These are phyloP conservation scores for Euphorbia schlechtendalii DNA, from an alignment of 441 rosid species.

Conservation along the genomic window DNA sequence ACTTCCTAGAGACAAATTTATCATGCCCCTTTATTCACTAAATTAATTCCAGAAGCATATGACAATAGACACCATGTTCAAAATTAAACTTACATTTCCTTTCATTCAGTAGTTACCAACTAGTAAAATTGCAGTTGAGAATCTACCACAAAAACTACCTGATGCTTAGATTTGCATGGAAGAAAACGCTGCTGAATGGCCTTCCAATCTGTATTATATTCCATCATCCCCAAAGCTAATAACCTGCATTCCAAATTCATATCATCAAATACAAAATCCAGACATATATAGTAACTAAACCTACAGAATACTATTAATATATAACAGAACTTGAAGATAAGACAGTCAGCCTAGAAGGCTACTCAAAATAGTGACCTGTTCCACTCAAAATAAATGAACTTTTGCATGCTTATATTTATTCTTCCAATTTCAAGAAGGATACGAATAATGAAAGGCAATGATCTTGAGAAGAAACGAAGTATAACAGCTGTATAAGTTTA, in stretches of 20 bases:
- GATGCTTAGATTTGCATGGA: conserved; percentile 96
- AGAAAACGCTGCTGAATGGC: conserved; percentile 91
- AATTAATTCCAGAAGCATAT: not conserved
- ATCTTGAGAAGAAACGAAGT: conserved; percentile 9
- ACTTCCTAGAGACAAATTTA: not conserved
- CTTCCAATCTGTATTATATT: conserved; percentile 92
- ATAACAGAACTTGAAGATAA: too few relatives aligned
- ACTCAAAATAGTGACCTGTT: not conserved
- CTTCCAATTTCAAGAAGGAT: not conserved
- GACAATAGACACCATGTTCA: not conserved
- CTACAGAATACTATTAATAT: too few relatives aligned
- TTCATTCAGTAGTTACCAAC: not conserved
- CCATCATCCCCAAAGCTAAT: conserved; percentile 87
- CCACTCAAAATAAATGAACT: not conserved
- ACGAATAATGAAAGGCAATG: conserved; percentile 3
- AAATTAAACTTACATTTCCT: not conserved
- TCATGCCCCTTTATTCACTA: not conserved
- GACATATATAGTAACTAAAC: not conserved
- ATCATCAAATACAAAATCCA: conserved; percentile 13
- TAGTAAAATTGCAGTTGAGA: conserved; percentile 8
- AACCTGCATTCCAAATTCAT: conserved; percentile 43
- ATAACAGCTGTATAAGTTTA: not conserved
- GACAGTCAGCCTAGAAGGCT: not conserved
- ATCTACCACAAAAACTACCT: conserved; percentile 39
- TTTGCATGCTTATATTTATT: not conserved